Evolutionary conservation across 2,329 filamentous ascomycete species (phyloP), one percentile per base, ranked within the genome.

Genomic region (Anthostomella pinea): DNA sequence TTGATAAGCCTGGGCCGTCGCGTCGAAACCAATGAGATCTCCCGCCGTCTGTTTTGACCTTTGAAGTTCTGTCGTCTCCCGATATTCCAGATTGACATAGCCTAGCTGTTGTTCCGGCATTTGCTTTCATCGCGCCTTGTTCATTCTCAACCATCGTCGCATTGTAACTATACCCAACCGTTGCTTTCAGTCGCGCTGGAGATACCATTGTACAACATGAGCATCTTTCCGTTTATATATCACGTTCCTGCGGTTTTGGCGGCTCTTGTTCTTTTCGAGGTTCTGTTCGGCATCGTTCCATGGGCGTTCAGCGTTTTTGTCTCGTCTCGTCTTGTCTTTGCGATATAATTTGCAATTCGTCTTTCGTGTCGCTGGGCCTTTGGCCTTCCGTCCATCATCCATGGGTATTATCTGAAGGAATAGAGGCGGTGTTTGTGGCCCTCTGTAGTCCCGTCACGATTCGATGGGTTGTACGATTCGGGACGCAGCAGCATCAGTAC

Each of bases 1-100:
- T 85, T 52, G 79, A 79, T 47, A 76, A 69, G 58, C 70, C 73
- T 16, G 72, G 72, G 49, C 66, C 57, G 48, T 30, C 57, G 46
- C 43, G 54, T 14, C 49, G 48, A 31, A 49, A 46, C 28, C 46
- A 48, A 37, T 53, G 42, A 45, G 8, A 29, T 40, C 26, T 24
- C 32, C 40, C 33, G 40, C 24, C 39, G 20, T 17, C 16, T 17
- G 11, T 27, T 27, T 45, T 39, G 35, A 40, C 38, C 16, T 20
- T 32, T 31, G 17, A 33, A 35, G n/a, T n/a, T n/a, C n/a, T n/a
- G n/a, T n/a, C n/a, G n/a, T n/a, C n/a, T n/a, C n/a, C n/a, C n/a
- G n/a, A n/a, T n/a, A n/a, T n/a, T n/a, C n/a, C n/a, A n/a, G n/a
- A n/a, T n/a, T n/a, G n/a, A n/a, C n/a, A n/a, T n/a, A n/a, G n/a